Evolutionary conservation across 345 rosid species (phyloP), one percentile per base, ranked within the genome.

Genomic region (Hypericum androsaemum): DNA sequence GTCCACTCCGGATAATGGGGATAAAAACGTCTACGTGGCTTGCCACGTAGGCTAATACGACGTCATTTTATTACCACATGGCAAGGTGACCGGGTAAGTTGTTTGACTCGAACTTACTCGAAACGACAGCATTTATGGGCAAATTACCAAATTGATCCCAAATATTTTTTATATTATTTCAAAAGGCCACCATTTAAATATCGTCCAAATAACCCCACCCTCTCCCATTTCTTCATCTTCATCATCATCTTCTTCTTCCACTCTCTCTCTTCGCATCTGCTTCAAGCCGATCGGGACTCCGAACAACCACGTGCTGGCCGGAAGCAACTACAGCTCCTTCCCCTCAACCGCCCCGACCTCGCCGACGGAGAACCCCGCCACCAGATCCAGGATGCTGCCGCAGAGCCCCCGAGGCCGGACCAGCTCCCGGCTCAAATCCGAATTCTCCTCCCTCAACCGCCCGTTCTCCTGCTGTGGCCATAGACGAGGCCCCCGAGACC

Each of bases 401-500:
- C 81, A 90, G 71, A 90, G 39, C 3, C 85, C 83, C 55, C 75
- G 80, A 12, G 84, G 58, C 63, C 76, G 86, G 7, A 79, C 54
- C 59, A 90, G 57, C 73, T 90, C 90, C 4, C 72, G 83, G 60
- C 70, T 82, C 75, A 90, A 64, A 57, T 67, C 82, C 39, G 54
- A 10, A 53, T 90, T 87, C 59, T 86, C 96, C 44, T 70, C 84
- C 69, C 81, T 79, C 56, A 90, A 63, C 65, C 81, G 67, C 47
- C 82, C 98, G 54, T 87, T 90, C 72, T 90, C 96, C 54, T 87
- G n/a, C n/a, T n/a, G n/a, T n/a, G n/a, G n/a, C n/a, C n/a, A n/a
- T n/a, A n/a, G n/a, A n/a, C n/a, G n/a, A n/a, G n/a, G n/a, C n/a
- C n/a, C n/a, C n/a, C n/a, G n/a, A n/a, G n/a, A n/a, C n/a, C n/a